Conservation (phyloP, 768 basidiomycete genomes). For the Tulasnella sp. region DNA sequence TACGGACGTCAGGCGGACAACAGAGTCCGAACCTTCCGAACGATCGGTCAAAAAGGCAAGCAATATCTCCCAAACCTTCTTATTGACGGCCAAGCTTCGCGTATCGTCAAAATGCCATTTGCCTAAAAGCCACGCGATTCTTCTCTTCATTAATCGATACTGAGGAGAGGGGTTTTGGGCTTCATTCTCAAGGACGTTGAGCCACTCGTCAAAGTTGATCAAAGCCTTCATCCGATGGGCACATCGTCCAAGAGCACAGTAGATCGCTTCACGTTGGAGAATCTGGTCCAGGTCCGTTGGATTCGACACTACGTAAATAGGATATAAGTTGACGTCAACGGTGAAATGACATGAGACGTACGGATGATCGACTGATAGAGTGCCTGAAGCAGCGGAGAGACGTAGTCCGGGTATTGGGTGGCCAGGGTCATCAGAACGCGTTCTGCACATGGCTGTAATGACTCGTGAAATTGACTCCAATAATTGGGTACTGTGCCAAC, state of each 20-base stretch:
- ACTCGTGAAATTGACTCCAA: neutral
- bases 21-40: constrained; percentile 59
- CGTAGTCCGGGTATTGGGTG: constrained; percentile 53
- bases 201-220: constrained; percentile 60
- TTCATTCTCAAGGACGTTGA: constrained; percentile 44
- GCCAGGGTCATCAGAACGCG: constrained; percentile 76
- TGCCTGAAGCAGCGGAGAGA: constrained; percentile 50
- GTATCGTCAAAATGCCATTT: constrained; percentile 65
- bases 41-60: constrained; percentile 61
- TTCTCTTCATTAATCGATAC: constrained; percentile 88
- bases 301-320: constrained; percentile 16
- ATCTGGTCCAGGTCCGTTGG: constrained; percentile 44
- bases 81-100: constrained; percentile 45
- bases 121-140: constrained; percentile 89
- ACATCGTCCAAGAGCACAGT: constrained; percentile 82
- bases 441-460: constrained; percentile 73
- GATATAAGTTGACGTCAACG: neutral
- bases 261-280: constrained; percentile 73
- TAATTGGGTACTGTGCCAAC: constrained; percentile 21
- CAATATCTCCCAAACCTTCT: constrained; percentile 65
- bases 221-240: constrained; percentile 45
- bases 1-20: constrained; percentile 78
- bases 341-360: constrained; percentile 27
- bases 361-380: constrained; percentile 50
- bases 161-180: constrained; percentile 44